phyloP scores from a whole-genome alignment of 106 monocot species.

The Phalaenopsis aphrodite region DNA sequence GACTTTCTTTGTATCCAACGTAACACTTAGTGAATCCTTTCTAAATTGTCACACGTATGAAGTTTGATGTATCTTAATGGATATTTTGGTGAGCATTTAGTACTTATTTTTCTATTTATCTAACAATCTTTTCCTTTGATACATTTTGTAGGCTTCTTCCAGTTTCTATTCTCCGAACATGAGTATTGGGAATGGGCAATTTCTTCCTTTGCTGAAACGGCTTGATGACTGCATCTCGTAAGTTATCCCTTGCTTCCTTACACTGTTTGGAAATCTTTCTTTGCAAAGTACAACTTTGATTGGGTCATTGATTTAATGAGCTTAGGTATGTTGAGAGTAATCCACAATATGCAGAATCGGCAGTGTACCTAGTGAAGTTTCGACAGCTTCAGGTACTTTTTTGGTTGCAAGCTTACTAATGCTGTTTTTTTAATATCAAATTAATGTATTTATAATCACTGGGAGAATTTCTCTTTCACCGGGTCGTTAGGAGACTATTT shows the following conservation, averaged over 20 bases:
- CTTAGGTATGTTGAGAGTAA: conserved; percentile 91
- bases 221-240: conserved; percentile 98
- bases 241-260: conserved; percentile 14
- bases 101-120: neutral
- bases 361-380: conserved; percentile 92
- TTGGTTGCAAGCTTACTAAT: neutral
- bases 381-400: conserved; percentile 84
- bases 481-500: neutral
- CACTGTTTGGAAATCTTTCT: neutral
- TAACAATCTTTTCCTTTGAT: neutral
- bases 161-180: conserved; percentile 82
- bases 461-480: conserved; percentile 1
- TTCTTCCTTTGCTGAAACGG: conserved; percentile 81
- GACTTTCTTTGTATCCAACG: neutral
- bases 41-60: neutral
- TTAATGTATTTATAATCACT: neutral
- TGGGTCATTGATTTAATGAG: conserved; percentile 10
- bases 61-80: conserved; percentile 1
- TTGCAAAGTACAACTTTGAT: conserved; percentile 11
- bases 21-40: neutral
- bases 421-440: neutral
- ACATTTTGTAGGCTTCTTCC: conserved; percentile 60
- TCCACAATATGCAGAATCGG: conserved; percentile 89
- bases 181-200: conserved; percentile 61
- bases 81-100: neutral